A percentile compares a stretch with the other conserved stretches of the same genome.
Evolutionary conservation across 805 yeast genomes (phyloP).

Genomic region (Lipomyces mesembrius): DNA sequence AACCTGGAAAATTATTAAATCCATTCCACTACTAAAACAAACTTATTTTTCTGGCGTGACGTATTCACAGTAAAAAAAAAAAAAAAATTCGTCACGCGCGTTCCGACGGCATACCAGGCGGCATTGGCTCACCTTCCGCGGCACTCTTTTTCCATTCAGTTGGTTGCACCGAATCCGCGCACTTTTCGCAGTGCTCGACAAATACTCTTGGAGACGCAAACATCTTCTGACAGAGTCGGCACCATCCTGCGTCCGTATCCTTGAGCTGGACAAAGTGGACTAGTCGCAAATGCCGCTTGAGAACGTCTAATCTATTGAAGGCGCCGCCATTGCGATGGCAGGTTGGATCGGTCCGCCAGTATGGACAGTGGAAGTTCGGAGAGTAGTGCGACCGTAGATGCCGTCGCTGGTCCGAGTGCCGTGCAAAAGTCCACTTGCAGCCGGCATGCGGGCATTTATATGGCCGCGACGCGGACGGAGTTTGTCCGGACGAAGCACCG

Average conservation of each 20-base stretch:
- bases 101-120: background rate
- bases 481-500: constrained; percentile 33
- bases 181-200: constrained; percentile 66
- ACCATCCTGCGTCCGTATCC: constrained; percentile 65
- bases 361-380: constrained; percentile 74
- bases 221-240: constrained; percentile 64
- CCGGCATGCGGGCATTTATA: constrained; percentile 48
- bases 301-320: constrained; percentile 72
- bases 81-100: background rate
- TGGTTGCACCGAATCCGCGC: constrained; percentile 52
- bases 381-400: constrained; percentile 68
- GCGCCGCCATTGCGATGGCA: constrained; percentile 81
- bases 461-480: constrained; percentile 41
- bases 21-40: background rate
- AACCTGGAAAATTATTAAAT: background rate
- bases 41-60: background rate
- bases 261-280: constrained; percentile 64
- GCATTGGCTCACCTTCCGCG: constrained; percentile 34
- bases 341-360: constrained; percentile 67
- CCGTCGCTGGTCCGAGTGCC: constrained; percentile 70
- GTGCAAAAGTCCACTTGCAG: constrained; percentile 72
- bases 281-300: constrained; percentile 70
- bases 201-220: constrained; percentile 61
- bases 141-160: constrained; percentile 37
- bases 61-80: background rate